Percentiles rank a stretch among this genome's conserved stretches.
Evolutionary conservation across 257 asterid species (phyloP).

Genomic region (Henckelia pumila): DNA sequence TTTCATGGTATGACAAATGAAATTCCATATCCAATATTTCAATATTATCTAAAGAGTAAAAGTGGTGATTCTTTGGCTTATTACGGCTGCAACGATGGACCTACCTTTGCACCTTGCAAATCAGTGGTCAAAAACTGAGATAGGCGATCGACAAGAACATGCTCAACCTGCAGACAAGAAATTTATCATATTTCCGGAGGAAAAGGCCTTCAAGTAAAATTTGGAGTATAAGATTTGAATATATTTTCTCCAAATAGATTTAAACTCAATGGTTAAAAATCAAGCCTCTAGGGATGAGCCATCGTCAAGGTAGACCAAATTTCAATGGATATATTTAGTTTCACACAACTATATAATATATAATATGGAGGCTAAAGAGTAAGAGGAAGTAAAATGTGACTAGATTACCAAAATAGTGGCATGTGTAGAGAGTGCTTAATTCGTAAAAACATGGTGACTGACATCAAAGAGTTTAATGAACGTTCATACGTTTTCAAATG

Average conservation of each 20-base stretch:
- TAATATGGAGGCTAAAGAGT: slow-evolving; percentile 14
- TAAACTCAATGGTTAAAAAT: slow-evolving; percentile 8
- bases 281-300: slow-evolving; percentile 10
- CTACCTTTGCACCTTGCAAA: slow-evolving; percentile 94
- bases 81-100: slow-evolving; percentile 15
- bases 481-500: slow-evolving; percentile 8
- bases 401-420: background rate
- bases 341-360: background rate
- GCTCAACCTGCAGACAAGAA: slow-evolving; percentile 73
- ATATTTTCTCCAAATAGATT: slow-evolving; percentile 20
- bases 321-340: slow-evolving; percentile 8
- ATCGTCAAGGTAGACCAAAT: slow-evolving; percentile 7
- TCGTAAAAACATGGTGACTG: background rate
- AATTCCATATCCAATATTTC: slow-evolving; percentile 13
- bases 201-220: slow-evolving; percentile 15
- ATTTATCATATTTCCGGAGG: slow-evolving; percentile 24
- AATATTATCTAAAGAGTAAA: background rate
- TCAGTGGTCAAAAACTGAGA: slow-evolving; percentile 76
- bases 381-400: slow-evolving; percentile 13
- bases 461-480: slow-evolving; percentile 8
- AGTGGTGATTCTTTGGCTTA: slow-evolving; percentile 17
- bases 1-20: background rate
- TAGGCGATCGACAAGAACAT: slow-evolving; percentile 91
- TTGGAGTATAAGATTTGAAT: slow-evolving; percentile 10
- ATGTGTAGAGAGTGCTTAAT: slow-evolving; percentile 11